A percentile compares a stretch with the other conserved stretches of the same genome.
Conservation (phyloP, 805 yeast species). For the Ogataea haglerorum region DNA sequence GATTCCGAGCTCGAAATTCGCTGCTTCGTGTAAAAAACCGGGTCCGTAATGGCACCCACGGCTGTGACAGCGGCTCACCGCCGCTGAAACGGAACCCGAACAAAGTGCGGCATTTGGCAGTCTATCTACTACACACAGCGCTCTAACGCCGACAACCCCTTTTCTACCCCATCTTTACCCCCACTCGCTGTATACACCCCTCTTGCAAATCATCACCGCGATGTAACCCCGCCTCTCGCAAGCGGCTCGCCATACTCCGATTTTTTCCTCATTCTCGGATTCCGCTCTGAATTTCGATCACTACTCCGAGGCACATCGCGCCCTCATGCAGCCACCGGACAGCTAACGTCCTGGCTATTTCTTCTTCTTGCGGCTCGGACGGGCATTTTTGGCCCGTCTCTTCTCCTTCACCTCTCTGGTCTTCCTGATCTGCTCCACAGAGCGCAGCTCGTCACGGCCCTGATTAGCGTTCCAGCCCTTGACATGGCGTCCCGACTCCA, state of each 20-base stretch:
- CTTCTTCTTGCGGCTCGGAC: conserved; percentile 55
- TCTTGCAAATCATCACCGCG: background rate
- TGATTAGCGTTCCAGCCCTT: conserved; percentile 57
- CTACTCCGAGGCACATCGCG: background rate
- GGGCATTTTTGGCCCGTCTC: conserved; percentile 78
- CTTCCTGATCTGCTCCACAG: conserved; percentile 77
- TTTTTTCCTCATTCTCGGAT: background rate
- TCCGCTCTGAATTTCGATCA: background rate
- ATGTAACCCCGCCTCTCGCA: background rate
- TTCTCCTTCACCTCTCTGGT: conserved; percentile 66
- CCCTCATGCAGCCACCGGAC: background rate
- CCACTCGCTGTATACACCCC: conserved; percentile 4
- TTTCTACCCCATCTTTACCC: conserved; percentile 11
- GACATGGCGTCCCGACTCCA: conserved; percentile 67
- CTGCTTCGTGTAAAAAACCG: background rate
- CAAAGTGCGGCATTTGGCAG: background rate
- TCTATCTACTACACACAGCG: background rate
- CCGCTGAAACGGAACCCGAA: background rate
- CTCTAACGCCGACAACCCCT: background rate
- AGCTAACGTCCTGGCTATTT: conserved; percentile 1
- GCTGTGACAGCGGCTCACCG: background rate
- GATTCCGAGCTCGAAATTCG: conserved; percentile 4
- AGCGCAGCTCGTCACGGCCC: conserved; percentile 46
- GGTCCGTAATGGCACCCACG: background rate
- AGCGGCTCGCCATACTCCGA: background rate